A percentile compares a stretch with the other conserved stretches of the same genome.
Evolutionary conservation across 2,329 filamentous ascomycete species (phyloP).

Genomic region (Camptophora hylomeconis): DNA sequence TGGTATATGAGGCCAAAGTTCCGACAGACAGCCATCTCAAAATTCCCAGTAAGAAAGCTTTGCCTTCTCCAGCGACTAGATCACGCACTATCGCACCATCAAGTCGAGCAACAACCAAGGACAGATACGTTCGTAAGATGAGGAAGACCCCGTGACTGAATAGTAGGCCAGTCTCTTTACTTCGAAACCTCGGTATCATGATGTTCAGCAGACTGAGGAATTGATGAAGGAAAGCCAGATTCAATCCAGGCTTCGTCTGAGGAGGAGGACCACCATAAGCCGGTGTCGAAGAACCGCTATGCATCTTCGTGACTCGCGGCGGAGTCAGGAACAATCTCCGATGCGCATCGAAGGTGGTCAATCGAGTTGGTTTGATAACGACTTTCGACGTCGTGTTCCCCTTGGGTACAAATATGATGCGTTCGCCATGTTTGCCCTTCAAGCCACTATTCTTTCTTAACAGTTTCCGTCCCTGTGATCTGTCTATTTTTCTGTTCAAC

Average conservation of each 20-base stretch:
- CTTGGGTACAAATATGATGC: conserved; percentile 91
- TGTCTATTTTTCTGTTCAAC: conserved; percentile 59
- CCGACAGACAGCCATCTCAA: conserved; percentile 92
- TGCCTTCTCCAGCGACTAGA: conserved; percentile 87
- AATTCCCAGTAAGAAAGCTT: conserved; percentile 75
- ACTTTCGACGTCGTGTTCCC: conserved; percentile 81
- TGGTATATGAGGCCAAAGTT: conserved; percentile 88
- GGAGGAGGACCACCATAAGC: conserved; percentile 58
- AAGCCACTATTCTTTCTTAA: conserved; percentile 85
- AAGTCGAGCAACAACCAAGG: conserved; percentile 77
- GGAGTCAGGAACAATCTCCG: conserved; percentile 85
- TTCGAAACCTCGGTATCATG: conserved; percentile 90
- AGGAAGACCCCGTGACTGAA: conserved; percentile 82
- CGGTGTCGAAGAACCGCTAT: conserved; percentile 46
- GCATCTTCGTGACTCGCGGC: conserved; percentile 65
- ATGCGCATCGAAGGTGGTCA: conserved; percentile 91
- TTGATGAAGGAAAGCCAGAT: conserved; percentile 91
- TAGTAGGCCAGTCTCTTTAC: conserved; percentile 85
- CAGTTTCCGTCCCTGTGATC: conserved; percentile 68
- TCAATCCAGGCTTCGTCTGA: conserved; percentile 85
- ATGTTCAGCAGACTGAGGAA: conserved; percentile 94
- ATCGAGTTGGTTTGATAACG: conserved; percentile 77
- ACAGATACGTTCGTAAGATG: conserved; percentile 85
- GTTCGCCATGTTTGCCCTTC: conserved; percentile 83
- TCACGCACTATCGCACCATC: conserved; percentile 95